Evolutionary conservation across 2,329 filamentous ascomycete genomes (phyloP), one percentile per base, ranked within the genome.

Genomic region (Paraconiothyrium brasiliense): DNA sequence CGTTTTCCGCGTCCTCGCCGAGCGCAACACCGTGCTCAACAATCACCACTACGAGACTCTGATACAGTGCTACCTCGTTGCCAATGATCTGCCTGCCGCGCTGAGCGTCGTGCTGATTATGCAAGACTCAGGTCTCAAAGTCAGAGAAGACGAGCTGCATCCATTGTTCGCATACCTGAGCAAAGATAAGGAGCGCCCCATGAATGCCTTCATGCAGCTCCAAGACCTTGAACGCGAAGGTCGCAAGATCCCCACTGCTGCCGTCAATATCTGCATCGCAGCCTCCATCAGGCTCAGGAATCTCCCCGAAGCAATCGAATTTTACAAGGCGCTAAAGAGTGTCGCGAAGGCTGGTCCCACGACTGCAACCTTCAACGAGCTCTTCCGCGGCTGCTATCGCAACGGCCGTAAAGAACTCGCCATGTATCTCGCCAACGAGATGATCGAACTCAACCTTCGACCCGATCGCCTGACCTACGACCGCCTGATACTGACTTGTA

Each of bases 1-100:
- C 34, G 90, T 91, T 34, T 87, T 97, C 63, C 84, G 88, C 27
- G 79, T 89, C 56, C 83, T 94, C 20, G 84, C 85, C 4, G 81
- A 85, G 9, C 84, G 88, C 27, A 84, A 84, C 14, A 84, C 85
- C 1, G 83, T 85, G 44, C 82, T 93, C 41, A 82, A 84, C 9
- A 78, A 85, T 6, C 84, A 90, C 64, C 92, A 97, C 74, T 97
- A 95, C 78, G 93, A 96, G 76, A 85, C 90, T 32, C 84, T 97
- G 32, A 82, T 94, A 7, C 88, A 92, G 60, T 86, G 90, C 4
- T 92, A 96, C 72, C 82, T 88, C 11, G 76, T 77, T 16, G 80
- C 82, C 3, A 82, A 84, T 1, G 88, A 95, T 65, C 71, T 94
- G 8, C 78, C 81, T 27, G 87, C 88, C 30, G 90, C 91, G 0